Conservation (phyloP, 768 basidiomycete species). For the Lepiota venenata region DNA sequence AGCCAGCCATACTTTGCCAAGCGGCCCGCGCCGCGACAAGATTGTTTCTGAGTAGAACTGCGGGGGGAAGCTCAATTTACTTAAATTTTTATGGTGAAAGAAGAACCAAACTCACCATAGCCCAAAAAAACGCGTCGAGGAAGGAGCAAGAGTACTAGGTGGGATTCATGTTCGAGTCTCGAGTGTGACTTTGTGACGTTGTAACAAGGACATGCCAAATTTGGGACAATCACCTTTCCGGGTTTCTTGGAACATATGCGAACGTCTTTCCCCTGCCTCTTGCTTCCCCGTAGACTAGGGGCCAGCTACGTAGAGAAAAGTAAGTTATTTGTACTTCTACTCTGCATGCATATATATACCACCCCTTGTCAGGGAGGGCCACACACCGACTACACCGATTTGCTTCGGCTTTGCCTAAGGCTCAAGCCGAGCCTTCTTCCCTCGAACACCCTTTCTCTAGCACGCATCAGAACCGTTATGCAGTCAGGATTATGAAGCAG, state of each 20-base stretch:
- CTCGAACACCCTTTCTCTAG: conserved; percentile 1
- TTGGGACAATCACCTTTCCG: neutral
- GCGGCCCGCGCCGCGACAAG: conserved; percentile 87
- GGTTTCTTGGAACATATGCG: conserved; percentile 1
- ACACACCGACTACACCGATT: neutral
- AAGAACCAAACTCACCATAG: conserved; percentile 9
- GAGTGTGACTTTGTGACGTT: neutral
- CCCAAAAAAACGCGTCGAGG: neutral
- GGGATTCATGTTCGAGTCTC: neutral
- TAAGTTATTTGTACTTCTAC: too few relatives aligned
- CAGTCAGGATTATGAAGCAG: neutral
- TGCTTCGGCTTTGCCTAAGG: neutral
- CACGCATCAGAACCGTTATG: conserved; percentile 10
- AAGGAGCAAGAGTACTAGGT: neutral
- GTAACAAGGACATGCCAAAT: conserved; percentile 4
- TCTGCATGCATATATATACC: too few relatives aligned
- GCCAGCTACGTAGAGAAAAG: too few relatives aligned
- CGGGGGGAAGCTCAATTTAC: neutral
- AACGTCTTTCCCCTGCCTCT: neutral
- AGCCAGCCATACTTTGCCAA: conserved; percentile 98
- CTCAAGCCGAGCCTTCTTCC: neutral
- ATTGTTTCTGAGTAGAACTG: conserved; percentile 95
- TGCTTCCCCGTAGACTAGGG: too few relatives aligned
- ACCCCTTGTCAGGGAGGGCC: neutral
- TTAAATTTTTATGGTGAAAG: neutral